These are phyloP conservation scores for Suillus subaureus DNA, from an alignment of 768 basidiomycete species.

Conservation along the genomic window DNA sequence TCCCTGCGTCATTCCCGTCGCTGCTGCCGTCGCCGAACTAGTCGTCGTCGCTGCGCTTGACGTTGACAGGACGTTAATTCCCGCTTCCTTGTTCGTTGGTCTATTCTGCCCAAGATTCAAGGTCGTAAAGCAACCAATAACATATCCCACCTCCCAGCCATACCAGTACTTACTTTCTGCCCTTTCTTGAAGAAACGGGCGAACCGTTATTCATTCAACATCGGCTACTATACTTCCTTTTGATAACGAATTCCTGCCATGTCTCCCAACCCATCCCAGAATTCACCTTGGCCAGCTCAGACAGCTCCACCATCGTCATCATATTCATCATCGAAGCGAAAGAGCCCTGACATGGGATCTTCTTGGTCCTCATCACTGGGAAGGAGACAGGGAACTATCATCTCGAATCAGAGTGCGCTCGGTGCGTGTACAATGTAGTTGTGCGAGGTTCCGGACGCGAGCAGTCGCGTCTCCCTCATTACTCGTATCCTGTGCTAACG, in stretches of 20 bases:
- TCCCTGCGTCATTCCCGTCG: conserved; percentile 27
- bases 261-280: conserved; percentile 35
- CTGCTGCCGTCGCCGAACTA: conserved; percentile 23
- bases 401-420: conserved; percentile 28
- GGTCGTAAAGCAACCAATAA: conserved; percentile 24
- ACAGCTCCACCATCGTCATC: conserved; percentile 40
- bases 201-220: conserved; percentile 20
- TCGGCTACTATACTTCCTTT: conserved; percentile 24
- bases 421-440: conserved; percentile 25
- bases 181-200: conserved; percentile 13
- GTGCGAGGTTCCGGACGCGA: conserved; percentile 13
- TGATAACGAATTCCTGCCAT: conserved; percentile 33
- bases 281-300: conserved; percentile 47
- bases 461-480: conserved; percentile 12
- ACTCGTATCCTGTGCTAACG: conserved; percentile 13
- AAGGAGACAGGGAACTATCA: conserved; percentile 27
- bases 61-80: conserved; percentile 17
- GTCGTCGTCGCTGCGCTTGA: conserved; percentile 27
- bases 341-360: conserved; percentile 35
- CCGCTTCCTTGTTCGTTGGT: conserved; percentile 34
- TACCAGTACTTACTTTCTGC: conserved; percentile 16
- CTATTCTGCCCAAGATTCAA: conserved; percentile 13
- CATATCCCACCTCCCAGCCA: conserved; percentile 24
- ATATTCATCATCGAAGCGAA: conserved; percentile 38
- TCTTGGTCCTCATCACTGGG: conserved; percentile 11